Percentiles rank a stretch among this genome's conserved stretches.
phyloP scores from a whole-genome alignment of 371 early-diverging fungal species.

The Mortierella sp. region DNA sequence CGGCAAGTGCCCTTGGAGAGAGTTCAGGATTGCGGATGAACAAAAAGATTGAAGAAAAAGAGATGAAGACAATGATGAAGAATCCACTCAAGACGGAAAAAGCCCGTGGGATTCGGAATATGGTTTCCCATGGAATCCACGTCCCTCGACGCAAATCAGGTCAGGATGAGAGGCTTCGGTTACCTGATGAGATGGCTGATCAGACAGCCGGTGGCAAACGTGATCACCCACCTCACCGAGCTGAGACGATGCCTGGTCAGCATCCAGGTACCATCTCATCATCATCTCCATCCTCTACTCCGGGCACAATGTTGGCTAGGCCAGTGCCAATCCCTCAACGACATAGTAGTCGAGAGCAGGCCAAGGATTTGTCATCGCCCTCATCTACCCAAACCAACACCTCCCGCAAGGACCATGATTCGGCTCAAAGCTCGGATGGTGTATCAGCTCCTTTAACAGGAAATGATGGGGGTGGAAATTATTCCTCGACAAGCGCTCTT shows the following conservation, averaged over 20 bases:
- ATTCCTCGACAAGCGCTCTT: background rate
- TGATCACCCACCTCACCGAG: no score
- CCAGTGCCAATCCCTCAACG: conserved; percentile 7
- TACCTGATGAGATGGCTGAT: conserved; percentile 5
- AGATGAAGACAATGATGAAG: conserved; percentile 27
- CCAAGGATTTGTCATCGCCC: conserved; percentile 18
- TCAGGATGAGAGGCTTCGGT: conserved; percentile 31
- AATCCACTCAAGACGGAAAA: conserved; percentile 38
- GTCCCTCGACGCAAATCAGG: conserved; percentile 38
- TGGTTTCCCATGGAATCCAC: conserved; percentile 45
- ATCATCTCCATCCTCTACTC: background rate
- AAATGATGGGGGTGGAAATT: background rate
- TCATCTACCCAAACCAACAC: no score
- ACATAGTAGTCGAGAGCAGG: conserved; percentile 31
- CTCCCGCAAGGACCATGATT: conserved; percentile 8
- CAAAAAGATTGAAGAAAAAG: conserved; percentile 45
- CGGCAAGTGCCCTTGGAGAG: conserved; percentile 17
- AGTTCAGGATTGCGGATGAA: conserved; percentile 42
- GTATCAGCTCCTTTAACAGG: no score
- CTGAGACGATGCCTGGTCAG: no score
- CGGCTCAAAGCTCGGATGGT: no score
- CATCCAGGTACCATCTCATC: background rate
- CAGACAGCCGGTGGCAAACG: no score
- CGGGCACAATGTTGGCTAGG: background rate
- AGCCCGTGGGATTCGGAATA: conserved; percentile 38